A percentile compares a stretch with the other conserved stretches of the same genome.
Conservation (phyloP, 495 filamentous ascomycete species). For the Aspergillus diversus region DNA sequence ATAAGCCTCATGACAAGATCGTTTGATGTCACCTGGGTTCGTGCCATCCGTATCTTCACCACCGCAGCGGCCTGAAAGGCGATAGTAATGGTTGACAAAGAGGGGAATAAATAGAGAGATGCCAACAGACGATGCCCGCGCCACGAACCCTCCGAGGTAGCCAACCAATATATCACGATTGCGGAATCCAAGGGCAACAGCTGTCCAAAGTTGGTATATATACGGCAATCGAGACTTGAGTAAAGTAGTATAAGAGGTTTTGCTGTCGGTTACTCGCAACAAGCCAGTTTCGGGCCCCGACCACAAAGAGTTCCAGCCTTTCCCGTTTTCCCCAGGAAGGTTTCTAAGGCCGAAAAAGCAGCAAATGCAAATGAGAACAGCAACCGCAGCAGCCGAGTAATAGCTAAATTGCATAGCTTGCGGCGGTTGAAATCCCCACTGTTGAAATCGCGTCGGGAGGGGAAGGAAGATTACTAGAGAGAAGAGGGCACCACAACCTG, state of each 20-base stretch:
- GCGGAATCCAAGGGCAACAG: constrained; percentile 71
- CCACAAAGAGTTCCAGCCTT: constrained; percentile 61
- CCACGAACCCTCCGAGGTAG: constrained; percentile 93
- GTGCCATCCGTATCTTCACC: constrained; percentile 57
- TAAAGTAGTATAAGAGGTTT: constrained; percentile 7
- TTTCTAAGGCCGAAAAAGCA: constrained; percentile 82
- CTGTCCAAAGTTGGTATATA: constrained; percentile 57
- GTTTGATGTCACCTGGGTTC: constrained; percentile 65
- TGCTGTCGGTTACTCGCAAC: neutral
- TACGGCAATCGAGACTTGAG: constrained; percentile 32
- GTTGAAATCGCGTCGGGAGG: constrained; percentile 76
- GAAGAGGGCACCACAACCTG: constrained; percentile 87
- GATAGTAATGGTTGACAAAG: constrained; percentile 87
- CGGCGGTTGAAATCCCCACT: constrained; percentile 64
- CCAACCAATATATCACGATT: constrained; percentile 79
- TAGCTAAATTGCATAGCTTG: constrained; percentile 78
- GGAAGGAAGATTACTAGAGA: constrained; percentile 82
- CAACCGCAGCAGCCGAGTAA: constrained; percentile 77
- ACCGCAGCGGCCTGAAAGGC: constrained; percentile 75
- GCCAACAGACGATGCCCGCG: constrained; percentile 91
- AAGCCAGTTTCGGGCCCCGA: constrained; percentile 14
- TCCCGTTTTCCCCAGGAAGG: constrained; percentile 76
- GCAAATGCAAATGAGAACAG: constrained; percentile 69
- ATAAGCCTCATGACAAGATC: constrained; percentile 82
- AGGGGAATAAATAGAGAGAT: constrained; percentile 94